These are phyloP conservation scores for Cyathus striatus DNA, from an alignment of 768 basidiomycete species.

Conservation along the genomic window DNA sequence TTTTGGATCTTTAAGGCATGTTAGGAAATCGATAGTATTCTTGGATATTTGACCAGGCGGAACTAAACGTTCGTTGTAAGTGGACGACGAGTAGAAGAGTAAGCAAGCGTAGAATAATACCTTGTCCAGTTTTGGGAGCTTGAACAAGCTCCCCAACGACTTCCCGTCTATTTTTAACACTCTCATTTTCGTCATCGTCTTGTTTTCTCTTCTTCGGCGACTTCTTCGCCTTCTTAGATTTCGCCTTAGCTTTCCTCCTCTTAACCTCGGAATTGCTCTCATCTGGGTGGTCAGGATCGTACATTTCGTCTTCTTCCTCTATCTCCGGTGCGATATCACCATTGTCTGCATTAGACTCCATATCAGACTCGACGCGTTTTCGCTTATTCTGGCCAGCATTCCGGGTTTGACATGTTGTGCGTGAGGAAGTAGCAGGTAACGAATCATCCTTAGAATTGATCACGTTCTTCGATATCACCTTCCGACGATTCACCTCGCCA, in stretches of 20 bases:
- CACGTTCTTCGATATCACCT: too few species aligned
- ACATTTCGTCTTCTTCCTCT: too few species aligned
- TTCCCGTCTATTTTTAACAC: constrained; percentile 54
- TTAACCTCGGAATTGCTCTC: constrained; percentile 25
- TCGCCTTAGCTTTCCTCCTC: constrained; percentile 15
- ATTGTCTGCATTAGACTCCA: too few species aligned
- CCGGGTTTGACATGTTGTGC: too few species aligned
- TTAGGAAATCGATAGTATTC: constrained; percentile 80
- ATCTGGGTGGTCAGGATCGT: constrained; percentile 43
- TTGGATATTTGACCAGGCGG: constrained; percentile 82
- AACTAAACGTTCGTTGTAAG: too few species aligned
- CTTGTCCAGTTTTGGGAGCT: constrained; percentile 80
- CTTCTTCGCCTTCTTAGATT: constrained; percentile 18
- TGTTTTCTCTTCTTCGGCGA: constrained; percentile 21
- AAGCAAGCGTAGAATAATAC: constrained; percentile 55
- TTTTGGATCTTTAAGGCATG: constrained; percentile 61
- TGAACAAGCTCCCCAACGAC: constrained; percentile 73
- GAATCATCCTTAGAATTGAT: too few species aligned
- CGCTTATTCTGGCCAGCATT: too few species aligned
- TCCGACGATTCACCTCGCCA: too few species aligned
- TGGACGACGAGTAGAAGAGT: too few species aligned
- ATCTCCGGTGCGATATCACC: too few species aligned
- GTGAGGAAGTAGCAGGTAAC: too few species aligned
- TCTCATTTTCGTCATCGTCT: constrained; percentile 22
- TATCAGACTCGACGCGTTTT: too few species aligned